A percentile compares a stretch with the other conserved stretches of the same genome.
These are phyloP conservation scores for Clonostachys solani DNA, from an alignment of 2,329 filamentous ascomycete genomes.

Conservation along the genomic window DNA sequence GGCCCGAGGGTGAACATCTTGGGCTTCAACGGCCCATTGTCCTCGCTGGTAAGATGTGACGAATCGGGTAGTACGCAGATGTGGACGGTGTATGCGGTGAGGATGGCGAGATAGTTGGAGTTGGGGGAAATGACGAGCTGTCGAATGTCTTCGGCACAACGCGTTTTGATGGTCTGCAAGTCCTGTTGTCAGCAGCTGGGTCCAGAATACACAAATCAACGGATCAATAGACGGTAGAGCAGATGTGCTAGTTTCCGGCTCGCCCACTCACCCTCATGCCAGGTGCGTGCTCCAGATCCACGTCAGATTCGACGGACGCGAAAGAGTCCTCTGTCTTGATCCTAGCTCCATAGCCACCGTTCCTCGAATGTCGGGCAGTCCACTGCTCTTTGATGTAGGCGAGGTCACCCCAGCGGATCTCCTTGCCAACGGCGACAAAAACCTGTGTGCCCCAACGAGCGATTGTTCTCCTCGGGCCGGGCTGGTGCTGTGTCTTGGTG, in stretches of 20 bases:
- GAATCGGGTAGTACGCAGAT: constrained; percentile 81
- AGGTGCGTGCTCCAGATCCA: constrained; percentile 15
- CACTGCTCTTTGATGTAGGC: constrained; percentile 67
- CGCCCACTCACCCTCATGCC: constrained; percentile 24
- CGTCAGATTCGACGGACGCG: constrained; percentile 24
- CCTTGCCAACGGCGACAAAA: constrained; percentile 82
- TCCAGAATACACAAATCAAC: not conserved
- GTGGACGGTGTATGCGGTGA: constrained; percentile 84
- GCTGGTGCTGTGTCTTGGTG: constrained; percentile 34
- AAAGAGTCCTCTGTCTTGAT: constrained; percentile 45
- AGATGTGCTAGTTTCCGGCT: no score
- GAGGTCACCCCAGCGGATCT: constrained; percentile 89
- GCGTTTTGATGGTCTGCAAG: constrained; percentile 66
- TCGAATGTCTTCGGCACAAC: constrained; percentile 76
- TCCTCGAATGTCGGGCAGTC: constrained; percentile 18
- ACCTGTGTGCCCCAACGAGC: constrained; percentile 81
- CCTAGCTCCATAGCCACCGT: constrained; percentile 23
- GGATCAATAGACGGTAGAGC: no score
- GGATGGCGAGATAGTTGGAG: constrained; percentile 75
- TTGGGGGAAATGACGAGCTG: constrained; percentile 83
- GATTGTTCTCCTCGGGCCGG: constrained; percentile 61
- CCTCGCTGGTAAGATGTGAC: constrained; percentile 67
- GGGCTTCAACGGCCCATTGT: constrained; percentile 66
- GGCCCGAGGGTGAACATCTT: constrained; percentile 91
- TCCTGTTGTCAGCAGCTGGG: constrained; percentile 2